Evolutionary conservation across 495 filamentous ascomycete genomes (phyloP).

Genomic region (Talaromyces borbonicus): DNA sequence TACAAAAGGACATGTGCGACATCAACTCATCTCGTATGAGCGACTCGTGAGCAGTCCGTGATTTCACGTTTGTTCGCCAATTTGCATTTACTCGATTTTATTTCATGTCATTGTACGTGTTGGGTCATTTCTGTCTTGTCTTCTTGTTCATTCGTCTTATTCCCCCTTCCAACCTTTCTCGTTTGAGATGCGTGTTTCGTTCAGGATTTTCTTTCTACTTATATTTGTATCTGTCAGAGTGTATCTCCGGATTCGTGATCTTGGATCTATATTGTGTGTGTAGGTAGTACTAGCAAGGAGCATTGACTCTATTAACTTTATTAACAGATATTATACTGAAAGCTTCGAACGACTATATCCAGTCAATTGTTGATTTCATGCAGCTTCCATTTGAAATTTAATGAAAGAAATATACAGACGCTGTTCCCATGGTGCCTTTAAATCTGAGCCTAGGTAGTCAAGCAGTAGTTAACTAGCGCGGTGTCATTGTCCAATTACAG

Average conservation of each 20-base stretch:
- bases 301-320: not conserved
- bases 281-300: not conserved
- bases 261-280: conserved; percentile 3
- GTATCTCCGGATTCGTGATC: conserved; percentile 8
- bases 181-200: not conserved
- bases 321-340: not conserved
- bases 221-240: conserved; percentile 2
- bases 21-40: no score
- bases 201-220: not conserved
- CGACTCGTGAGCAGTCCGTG: no score
- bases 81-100: not conserved
- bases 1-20: no score
- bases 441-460: no score
- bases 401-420: no score
- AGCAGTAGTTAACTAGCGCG: no score
- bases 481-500: no score
- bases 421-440: no score
- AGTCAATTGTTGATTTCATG: no score
- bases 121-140: not conserved
- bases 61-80: no score
- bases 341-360: no score
- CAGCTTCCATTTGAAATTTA: no score
- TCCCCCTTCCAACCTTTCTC: not conserved
- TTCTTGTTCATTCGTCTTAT: not conserved
- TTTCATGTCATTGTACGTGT: not conserved